These are phyloP conservation scores for Cymbopogon flexuosus DNA, from an alignment of 202 grass and related monocot genomes.

Conservation along the genomic window DNA sequence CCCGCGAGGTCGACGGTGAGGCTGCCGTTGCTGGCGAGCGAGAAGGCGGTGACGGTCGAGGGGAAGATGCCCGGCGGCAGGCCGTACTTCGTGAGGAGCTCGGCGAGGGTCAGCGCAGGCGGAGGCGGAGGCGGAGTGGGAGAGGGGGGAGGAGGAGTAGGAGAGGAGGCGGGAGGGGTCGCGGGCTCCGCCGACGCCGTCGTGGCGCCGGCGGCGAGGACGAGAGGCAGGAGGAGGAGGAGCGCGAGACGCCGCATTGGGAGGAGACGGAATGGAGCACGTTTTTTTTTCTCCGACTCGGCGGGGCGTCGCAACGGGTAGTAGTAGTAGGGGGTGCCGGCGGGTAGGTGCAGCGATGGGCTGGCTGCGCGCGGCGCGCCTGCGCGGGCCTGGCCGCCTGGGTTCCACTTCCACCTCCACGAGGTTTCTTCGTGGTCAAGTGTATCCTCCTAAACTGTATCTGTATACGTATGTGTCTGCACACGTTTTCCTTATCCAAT, in stretches of 20 bases:
- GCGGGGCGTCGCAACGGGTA: background rate
- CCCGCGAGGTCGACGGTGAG: constrained; percentile 65
- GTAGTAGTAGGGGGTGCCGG: background rate
- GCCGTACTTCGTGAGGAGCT: constrained; percentile 65
- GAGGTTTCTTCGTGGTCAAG: background rate
- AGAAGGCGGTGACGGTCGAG: constrained; percentile 65
- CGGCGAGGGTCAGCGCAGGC: constrained; percentile 43
- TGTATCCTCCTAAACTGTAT: too few relatives aligned
- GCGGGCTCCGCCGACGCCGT: background rate
- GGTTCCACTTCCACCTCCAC: background rate
- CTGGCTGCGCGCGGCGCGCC: background rate
- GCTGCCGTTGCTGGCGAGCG: constrained; percentile 48
- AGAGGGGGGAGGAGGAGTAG: background rate
- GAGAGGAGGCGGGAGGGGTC: background rate
- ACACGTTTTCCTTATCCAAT: too few relatives aligned
- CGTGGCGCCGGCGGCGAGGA: background rate
- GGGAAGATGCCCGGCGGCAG: constrained; percentile 77
- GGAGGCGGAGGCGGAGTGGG: background rate
- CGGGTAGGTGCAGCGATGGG: background rate
- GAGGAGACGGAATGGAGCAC: background rate
- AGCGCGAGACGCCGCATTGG: constrained; percentile 35
- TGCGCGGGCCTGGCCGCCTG: too few relatives aligned
- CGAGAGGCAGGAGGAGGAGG: constrained; percentile 25
- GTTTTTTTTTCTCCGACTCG: background rate
- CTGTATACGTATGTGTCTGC: too few relatives aligned